phyloP scores from a whole-genome alignment of 345 rosid species.

The Salix purpurea region DNA sequence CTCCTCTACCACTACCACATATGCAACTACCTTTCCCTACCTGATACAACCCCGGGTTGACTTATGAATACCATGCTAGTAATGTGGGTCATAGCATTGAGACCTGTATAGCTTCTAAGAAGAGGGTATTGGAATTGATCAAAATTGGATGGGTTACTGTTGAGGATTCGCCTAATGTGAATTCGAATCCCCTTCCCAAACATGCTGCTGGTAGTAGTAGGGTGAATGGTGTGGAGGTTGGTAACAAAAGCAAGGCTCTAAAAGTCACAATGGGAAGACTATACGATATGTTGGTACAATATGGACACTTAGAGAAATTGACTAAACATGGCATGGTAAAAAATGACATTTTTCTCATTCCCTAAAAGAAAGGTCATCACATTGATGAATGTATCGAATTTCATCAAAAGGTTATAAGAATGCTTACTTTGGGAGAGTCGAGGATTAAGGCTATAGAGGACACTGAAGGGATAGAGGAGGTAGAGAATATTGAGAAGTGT shows the following conservation, averaged over 20 bases:
- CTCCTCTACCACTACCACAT: not conserved
- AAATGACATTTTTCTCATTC: too few relatives aligned
- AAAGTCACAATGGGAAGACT: accelerated
- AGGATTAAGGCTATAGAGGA: accelerated
- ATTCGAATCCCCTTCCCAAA: not conserved
- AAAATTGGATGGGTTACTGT: not conserved
- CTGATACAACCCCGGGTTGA: not conserved
- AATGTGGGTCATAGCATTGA: not conserved
- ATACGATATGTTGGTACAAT: accelerated
- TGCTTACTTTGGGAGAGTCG: not conserved
- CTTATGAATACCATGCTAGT: not conserved
- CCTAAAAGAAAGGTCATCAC: not conserved
- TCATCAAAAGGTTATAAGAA: not conserved
- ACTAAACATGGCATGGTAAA: accelerated
- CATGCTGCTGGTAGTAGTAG: accelerated
- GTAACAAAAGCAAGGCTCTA: accelerated
- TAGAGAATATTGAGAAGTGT: too few relatives aligned
- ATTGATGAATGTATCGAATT: too few relatives aligned
- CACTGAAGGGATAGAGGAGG: too few relatives aligned
- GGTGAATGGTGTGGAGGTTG: accelerated
- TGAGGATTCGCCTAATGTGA: not conserved
- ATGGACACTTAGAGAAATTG: not conserved
- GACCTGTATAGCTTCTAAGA: accelerated
- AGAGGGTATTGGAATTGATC: too few relatives aligned
- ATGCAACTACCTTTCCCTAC: not conserved